Percentiles rank a stretch among this genome's conserved stretches.
Conservation (phyloP, 768 basidiomycete genomes). For the Russula earlei region DNA sequence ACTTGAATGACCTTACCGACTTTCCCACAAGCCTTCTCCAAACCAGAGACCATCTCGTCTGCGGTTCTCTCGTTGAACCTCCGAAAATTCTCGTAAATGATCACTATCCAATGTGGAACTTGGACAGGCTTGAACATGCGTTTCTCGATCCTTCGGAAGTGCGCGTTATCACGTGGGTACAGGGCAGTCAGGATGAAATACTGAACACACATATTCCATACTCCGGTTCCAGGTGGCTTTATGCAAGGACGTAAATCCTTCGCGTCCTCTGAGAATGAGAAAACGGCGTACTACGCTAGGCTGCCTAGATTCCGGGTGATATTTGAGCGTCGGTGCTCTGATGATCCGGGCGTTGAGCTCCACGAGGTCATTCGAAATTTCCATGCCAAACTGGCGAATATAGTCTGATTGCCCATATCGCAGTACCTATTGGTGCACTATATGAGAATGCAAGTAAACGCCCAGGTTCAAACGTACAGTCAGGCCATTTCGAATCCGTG, state of each 20-base stretch:
- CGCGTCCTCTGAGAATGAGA: background rate
- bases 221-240: slow-evolving; percentile 51
- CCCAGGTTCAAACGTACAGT: slow-evolving; percentile 27
- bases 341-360: slow-evolving; percentile 52
- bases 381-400: slow-evolving; percentile 58
- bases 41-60: slow-evolving; percentile 43
- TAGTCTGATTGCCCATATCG: slow-evolving; percentile 40
- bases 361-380: slow-evolving; percentile 44
- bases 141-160: slow-evolving; percentile 49
- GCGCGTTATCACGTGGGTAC: background rate
- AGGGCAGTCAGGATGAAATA: background rate
- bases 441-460: background rate
- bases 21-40: slow-evolving; percentile 38
- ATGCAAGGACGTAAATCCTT: background rate
- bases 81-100: slow-evolving; percentile 51
- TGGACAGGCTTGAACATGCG: slow-evolving; percentile 47
- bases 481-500: slow-evolving; percentile 43
- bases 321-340: slow-evolving; percentile 52
- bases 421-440: slow-evolving; percentile 37
- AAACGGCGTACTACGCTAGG: slow-evolving; percentile 42
- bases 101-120: slow-evolving; percentile 51
- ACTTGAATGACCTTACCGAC: slow-evolving; percentile 43
- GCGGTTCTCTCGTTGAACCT: slow-evolving; percentile 42
- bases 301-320: slow-evolving; percentile 47
- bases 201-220: slow-evolving; percentile 72